Percentiles rank a stretch among this genome's conserved stretches.
These are phyloP conservation scores for Albophoma yamanashiensis DNA, from an alignment of 2,329 filamentous ascomycete genomes.

Conservation along the genomic window DNA sequence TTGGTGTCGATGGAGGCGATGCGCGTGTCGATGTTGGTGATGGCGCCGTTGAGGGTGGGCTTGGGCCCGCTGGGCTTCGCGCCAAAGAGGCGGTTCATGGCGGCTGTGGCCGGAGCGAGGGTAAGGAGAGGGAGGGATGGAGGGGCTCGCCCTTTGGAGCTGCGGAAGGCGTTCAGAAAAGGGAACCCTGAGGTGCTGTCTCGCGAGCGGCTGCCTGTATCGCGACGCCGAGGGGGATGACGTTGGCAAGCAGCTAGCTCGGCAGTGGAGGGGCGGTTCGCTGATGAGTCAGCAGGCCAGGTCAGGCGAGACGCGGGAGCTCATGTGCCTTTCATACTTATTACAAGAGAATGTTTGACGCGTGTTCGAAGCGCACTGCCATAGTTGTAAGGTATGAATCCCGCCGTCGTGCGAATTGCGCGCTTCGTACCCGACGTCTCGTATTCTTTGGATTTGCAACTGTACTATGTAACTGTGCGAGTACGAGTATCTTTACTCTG, in stretches of 20 bases:
- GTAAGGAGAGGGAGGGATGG: not conserved
- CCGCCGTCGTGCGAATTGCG: too few relatives aligned
- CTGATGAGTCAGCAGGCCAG: not conserved
- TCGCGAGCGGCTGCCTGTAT: not conserved
- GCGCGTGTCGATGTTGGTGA: constrained; percentile 73
- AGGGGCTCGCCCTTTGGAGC: not conserved
- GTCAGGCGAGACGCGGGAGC: not conserved
- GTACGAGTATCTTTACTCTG: too few relatives aligned
- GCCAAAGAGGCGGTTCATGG: constrained; percentile 95
- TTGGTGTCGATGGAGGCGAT: constrained; percentile 89
- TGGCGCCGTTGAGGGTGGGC: constrained; percentile 75
- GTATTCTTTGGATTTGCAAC: too few relatives aligned
- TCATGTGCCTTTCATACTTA: too few relatives aligned
- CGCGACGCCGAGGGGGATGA: not conserved
- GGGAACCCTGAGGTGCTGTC: not conserved
- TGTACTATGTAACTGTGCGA: too few relatives aligned
- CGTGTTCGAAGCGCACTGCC: too few relatives aligned
- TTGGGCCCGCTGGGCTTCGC: constrained; percentile 79
- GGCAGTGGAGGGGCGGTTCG: not conserved
- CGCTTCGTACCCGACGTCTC: too few relatives aligned
- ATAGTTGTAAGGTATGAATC: too few relatives aligned
- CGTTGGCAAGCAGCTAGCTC: not conserved
- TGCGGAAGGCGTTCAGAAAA: not conserved
- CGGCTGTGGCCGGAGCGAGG: constrained; percentile 11
- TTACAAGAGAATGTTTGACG: too few relatives aligned